These are phyloP conservation scores for Musa balbisiana DNA, from an alignment of 202 grass and related monocot genomes.

Conservation along the genomic window DNA sequence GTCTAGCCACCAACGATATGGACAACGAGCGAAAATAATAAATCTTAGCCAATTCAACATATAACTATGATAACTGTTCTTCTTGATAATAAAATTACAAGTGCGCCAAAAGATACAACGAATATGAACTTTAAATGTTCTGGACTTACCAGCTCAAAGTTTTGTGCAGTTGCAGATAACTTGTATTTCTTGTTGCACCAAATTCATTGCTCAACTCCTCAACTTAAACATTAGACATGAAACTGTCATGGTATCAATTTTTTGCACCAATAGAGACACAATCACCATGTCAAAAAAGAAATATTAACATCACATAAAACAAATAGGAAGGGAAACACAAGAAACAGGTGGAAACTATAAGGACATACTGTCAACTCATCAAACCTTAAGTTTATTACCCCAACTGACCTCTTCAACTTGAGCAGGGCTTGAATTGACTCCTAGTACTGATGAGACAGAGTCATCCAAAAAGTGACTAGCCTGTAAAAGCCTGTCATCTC, in stretches of 20 bases:
- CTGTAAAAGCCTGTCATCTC: slow-evolving; percentile 73
- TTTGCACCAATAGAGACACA: too few relatives aligned
- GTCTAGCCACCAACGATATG: too few relatives aligned
- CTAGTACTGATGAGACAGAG: slow-evolving; percentile 56
- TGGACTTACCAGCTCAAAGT: slow-evolving; percentile 56
- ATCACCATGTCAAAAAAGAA: too few relatives aligned
- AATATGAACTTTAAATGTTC: neutral
- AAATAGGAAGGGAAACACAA: neutral
- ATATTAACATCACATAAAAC: neutral
- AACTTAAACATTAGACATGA: slow-evolving; percentile 31
- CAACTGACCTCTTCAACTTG: slow-evolving; percentile 50
- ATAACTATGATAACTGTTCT: too few relatives aligned
- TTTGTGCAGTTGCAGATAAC: slow-evolving; percentile 60
- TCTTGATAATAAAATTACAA: neutral
- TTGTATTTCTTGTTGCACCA: slow-evolving; percentile 87
- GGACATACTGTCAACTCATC: neutral
- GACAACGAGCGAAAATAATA: too few relatives aligned
- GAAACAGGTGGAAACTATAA: neutral
- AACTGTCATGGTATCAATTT: neutral
- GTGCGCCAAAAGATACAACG: too few relatives aligned
- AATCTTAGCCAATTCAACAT: too few relatives aligned
- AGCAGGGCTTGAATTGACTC: slow-evolving; percentile 87
- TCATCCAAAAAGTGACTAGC: slow-evolving; percentile 68
- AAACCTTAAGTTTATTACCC: neutral
- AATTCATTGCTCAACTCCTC: slow-evolving; percentile 67